A percentile compares a stretch with the other conserved stretches of the same genome.
Conservation (phyloP, 1,284 basidiomycete genomes). For the Fomitopsis schrenkii region DNA sequence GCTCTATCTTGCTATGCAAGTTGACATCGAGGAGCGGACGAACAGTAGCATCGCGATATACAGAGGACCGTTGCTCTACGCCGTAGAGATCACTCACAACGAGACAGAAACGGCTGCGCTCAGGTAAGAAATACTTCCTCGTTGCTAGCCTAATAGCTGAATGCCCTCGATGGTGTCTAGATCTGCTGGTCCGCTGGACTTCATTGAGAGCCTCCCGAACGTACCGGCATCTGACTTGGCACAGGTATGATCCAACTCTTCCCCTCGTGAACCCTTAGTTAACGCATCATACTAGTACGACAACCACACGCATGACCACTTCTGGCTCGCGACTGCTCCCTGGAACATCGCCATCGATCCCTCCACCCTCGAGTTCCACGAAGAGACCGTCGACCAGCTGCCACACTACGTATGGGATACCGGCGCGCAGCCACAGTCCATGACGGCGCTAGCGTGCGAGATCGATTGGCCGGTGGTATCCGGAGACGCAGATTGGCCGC, state of each 20-base stretch:
- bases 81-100: conserved; percentile 14
- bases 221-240: background rate
- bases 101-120: background rate
- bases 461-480: conserved; percentile 43
- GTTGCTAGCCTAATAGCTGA: background rate
- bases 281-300: background rate
- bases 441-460: conserved; percentile 46
- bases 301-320: conserved; percentile 1
- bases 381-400: conserved; percentile 32
- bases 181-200: conserved; percentile 30
- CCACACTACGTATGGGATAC: conserved; percentile 53
- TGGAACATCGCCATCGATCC: conserved; percentile 61
- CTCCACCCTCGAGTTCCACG: conserved; percentile 43
- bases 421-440: conserved; percentile 45
- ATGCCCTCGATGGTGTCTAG: background rate
- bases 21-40: conserved; percentile 38
- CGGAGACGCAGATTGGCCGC: conserved; percentile 45
- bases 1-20: background rate
- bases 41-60: conserved; percentile 52
- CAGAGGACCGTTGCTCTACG: conserved; percentile 54
- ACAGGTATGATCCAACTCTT: background rate
- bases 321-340: conserved; percentile 29
- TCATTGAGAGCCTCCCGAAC: conserved; percentile 15
- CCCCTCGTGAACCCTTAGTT: background rate
- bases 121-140: background rate